These are phyloP conservation scores for Colletotrichum destructivum DNA, from an alignment of 2,329 filamentous ascomycete species.

Conservation along the genomic window DNA sequence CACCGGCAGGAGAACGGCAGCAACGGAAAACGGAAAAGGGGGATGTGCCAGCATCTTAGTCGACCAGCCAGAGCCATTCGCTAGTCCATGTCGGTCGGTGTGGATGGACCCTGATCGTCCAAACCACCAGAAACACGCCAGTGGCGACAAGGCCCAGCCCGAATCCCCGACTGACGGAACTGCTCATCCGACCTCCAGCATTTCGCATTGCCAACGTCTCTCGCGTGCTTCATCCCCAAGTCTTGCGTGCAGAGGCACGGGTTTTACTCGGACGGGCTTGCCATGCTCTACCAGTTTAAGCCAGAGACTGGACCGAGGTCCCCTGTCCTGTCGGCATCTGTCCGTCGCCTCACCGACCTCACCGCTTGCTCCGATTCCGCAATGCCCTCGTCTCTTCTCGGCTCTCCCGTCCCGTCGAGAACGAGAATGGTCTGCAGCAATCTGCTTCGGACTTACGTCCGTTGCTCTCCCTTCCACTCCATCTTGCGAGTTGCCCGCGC, in stretches of 20 bases:
- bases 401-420: not conserved
- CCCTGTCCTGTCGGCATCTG: slow-evolving; percentile 13
- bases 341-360: slow-evolving; percentile 36
- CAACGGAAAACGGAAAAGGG: not conserved
- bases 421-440: not conserved
- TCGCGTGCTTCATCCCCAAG: not conserved
- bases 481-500: not conserved
- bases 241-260: not conserved
- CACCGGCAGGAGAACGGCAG: no score
- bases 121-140: slow-evolving; percentile 36
- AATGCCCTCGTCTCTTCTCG: not conserved
- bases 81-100: slow-evolving; percentile 15
- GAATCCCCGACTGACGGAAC: slow-evolving; percentile 13
- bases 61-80: not conserved
- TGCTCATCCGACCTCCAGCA: slow-evolving; percentile 4
- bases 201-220: slow-evolving; percentile 4
- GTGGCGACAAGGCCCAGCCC: slow-evolving; percentile 23
- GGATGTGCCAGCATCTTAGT: slow-evolving; percentile 4
- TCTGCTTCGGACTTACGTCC: not conserved
- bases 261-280: not conserved
- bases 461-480: not conserved
- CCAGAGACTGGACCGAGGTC: slow-evolving; percentile 14
- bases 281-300: slow-evolving; percentile 16
- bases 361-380: slow-evolving; percentile 30
- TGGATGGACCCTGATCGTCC: slow-evolving; percentile 42